A percentile compares a stretch with the other conserved stretches of the same genome.
phyloP scores from a whole-genome alignment of 2,329 filamentous ascomycete species.

The Colletotrichum zoysiae region DNA sequence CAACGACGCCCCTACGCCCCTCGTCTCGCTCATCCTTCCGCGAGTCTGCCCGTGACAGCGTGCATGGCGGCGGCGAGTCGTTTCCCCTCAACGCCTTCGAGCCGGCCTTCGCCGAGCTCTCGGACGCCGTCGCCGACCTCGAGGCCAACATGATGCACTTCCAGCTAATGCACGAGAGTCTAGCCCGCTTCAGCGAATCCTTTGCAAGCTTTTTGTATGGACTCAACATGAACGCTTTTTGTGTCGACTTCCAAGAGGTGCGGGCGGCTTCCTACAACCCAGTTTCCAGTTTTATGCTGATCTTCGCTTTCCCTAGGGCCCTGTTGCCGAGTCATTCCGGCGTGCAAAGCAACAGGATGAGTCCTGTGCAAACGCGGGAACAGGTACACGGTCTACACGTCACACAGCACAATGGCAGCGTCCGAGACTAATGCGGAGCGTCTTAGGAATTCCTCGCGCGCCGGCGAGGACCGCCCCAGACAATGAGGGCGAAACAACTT shows the following conservation, averaged over 20 bases:
- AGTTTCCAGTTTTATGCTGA: constrained; percentile 15
- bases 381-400: constrained; percentile 12
- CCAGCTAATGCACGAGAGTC: constrained; percentile 94
- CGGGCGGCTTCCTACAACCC: constrained; percentile 22
- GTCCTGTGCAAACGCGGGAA: constrained; percentile 38
- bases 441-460: constrained; percentile 10
- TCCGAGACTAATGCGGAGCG: neutral
- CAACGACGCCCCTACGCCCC: constrained; percentile 91
- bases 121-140: constrained; percentile 93
- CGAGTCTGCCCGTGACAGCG: constrained; percentile 74
- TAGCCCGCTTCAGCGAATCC: constrained; percentile 93
- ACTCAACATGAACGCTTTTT: constrained; percentile 99
- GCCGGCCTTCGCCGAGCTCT: constrained; percentile 91
- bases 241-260: constrained; percentile 96
- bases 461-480: constrained; percentile 51
- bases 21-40: constrained; percentile 91
- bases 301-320: constrained; percentile 68
- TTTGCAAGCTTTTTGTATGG: constrained; percentile 97
- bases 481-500: constrained; percentile 80
- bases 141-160: constrained; percentile 98
- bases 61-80: constrained; percentile 59
- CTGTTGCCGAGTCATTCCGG: constrained; percentile 85
- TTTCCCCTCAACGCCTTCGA: constrained; percentile 87
- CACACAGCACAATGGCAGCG: neutral
- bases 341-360: constrained; percentile 71